A percentile compares a stretch with the other conserved stretches of the same genome.
Conservation (phyloP, 2,329 filamentous ascomycete species). For the Claviceps sp. region DNA sequence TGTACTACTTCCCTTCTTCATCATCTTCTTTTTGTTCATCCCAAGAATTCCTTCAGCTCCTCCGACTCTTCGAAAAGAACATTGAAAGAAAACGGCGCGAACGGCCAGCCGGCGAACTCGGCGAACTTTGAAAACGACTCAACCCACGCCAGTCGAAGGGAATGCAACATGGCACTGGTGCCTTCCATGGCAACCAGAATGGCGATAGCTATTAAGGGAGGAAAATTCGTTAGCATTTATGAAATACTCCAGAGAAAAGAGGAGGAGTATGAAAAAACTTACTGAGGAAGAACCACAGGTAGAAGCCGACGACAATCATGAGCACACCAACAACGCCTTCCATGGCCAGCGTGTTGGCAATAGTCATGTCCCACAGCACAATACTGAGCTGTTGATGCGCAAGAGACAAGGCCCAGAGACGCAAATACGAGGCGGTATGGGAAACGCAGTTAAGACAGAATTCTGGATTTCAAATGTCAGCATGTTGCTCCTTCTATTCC, state of each 20-base stretch:
- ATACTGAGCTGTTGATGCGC: conserved; percentile 95
- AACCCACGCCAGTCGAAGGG: conserved; percentile 84
- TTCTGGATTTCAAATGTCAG: conserved; percentile 41
- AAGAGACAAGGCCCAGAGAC: conserved; percentile 93
- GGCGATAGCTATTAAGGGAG: conserved; percentile 23
- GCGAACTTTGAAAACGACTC: conserved; percentile 98
- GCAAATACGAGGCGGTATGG: conserved; percentile 95
- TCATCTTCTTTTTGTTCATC: conserved; percentile 15
- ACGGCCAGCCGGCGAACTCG: conserved; percentile 76
- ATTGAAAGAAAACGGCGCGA: conserved; percentile 81
- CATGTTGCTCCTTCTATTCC: not conserved
- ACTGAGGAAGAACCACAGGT: conserved; percentile 78
- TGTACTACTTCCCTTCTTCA: not conserved
- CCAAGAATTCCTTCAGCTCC: conserved; percentile 41
- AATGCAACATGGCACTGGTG: conserved; percentile 90
- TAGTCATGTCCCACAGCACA: conserved; percentile 93
- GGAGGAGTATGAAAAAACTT: conserved; percentile 12
- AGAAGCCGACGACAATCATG: conserved; percentile 71
- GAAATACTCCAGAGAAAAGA: not conserved
- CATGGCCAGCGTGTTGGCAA: conserved; percentile 59
- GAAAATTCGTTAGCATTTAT: conserved; percentile 12
- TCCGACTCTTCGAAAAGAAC: conserved; percentile 72
- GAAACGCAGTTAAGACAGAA: conserved; percentile 99
- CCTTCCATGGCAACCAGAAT: conserved; percentile 91
- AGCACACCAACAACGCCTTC: conserved; percentile 58